Evolutionary conservation across 75 land plant species (phyloP).

Genomic region (Selaginella tamariscina): DNA sequence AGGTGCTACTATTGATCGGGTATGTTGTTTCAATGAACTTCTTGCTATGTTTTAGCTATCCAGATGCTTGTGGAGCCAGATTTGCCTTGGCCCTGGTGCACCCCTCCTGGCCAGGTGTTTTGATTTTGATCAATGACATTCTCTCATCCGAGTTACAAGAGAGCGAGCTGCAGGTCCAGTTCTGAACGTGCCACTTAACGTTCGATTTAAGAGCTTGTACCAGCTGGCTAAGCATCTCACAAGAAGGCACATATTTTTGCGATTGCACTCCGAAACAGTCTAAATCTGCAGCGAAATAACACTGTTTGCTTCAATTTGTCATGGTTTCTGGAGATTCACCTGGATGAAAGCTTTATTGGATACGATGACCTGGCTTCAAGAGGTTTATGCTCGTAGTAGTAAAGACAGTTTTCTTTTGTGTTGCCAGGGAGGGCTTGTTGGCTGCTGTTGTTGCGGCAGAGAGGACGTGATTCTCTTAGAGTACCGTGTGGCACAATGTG

Average conservation of each 20-base stretch:
- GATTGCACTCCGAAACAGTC: slow-evolving; percentile 28
- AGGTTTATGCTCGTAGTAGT: no score
- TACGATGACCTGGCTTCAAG: slow-evolving; percentile 36
- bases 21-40: slow-evolving; percentile 28
- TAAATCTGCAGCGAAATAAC: slow-evolving; percentile 12
- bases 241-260: slow-evolving; percentile 53
- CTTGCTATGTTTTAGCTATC: slow-evolving; percentile 10
- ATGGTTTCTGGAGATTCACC: slow-evolving; percentile 64
- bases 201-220: slow-evolving; percentile 29
- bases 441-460: slow-evolving; percentile 60
- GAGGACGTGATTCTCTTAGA: slow-evolving; percentile 44
- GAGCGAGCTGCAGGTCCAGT: slow-evolving; percentile 44
- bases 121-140: slow-evolving; percentile 49
- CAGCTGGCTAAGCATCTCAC: slow-evolving; percentile 59
- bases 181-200: slow-evolving; percentile 5
- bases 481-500: not conserved
- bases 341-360: slow-evolving; percentile 52
- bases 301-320: slow-evolving; percentile 52
- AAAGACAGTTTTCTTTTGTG: not conserved
- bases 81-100: slow-evolving; percentile 56
- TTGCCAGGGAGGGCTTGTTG: slow-evolving; percentile 89
- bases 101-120: slow-evolving; percentile 54
- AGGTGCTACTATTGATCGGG: slow-evolving; percentile 80
- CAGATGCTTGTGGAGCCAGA: slow-evolving; percentile 82
- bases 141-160: slow-evolving; percentile 42